These are phyloP conservation scores for Phytophthora meadii DNA, from an alignment of 352 stramenopile genomes.

Conservation along the genomic window DNA sequence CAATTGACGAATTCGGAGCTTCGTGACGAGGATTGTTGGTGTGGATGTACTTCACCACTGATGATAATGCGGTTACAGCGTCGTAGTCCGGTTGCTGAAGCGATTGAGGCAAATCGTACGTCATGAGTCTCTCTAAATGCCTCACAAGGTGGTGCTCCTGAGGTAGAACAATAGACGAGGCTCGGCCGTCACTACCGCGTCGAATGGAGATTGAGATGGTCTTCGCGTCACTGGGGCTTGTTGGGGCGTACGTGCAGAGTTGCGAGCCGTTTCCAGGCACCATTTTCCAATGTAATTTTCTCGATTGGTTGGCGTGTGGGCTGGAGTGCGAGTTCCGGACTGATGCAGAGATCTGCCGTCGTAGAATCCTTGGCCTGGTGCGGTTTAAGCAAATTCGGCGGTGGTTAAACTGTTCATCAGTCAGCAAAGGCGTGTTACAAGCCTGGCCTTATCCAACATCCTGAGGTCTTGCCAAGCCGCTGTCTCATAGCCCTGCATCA, in stretches of 20 bases:
- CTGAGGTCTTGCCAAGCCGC: neutral
- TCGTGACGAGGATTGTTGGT: conserved; percentile 12
- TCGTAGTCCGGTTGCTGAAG: conserved; percentile 10
- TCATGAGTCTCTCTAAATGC: conserved; percentile 29
- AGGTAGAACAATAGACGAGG: conserved; percentile 25
- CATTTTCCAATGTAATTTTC: conserved; percentile 10
- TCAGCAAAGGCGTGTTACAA: conserved; percentile 17
- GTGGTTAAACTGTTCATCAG: conserved; percentile 20
- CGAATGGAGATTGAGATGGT: conserved; percentile 28
- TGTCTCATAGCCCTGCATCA: conserved; percentile 20
- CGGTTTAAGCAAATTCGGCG: conserved; percentile 9
- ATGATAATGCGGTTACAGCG: conserved; percentile 21
- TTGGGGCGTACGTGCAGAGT: conserved; percentile 7
- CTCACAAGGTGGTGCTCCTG: conserved; percentile 21
- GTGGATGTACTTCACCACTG: conserved; percentile 30
- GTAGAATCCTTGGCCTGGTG: conserved; percentile 14
- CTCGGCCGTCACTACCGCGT: conserved; percentile 12
- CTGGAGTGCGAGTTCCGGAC: conserved; percentile 22
- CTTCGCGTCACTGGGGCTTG: conserved; percentile 6
- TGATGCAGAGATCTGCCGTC: conserved; percentile 11
- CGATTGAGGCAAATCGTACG: neutral
- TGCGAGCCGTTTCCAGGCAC: conserved; percentile 18
- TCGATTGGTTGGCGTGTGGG: conserved; percentile 4
- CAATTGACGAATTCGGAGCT: conserved; percentile 9
- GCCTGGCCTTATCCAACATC: conserved; percentile 17